Percentiles rank a stretch among this genome's conserved stretches.
These are phyloP conservation scores for Ceratocystis ficicola DNA, from an alignment of 2,329 filamentous ascomycete genomes.

Conservation along the genomic window DNA sequence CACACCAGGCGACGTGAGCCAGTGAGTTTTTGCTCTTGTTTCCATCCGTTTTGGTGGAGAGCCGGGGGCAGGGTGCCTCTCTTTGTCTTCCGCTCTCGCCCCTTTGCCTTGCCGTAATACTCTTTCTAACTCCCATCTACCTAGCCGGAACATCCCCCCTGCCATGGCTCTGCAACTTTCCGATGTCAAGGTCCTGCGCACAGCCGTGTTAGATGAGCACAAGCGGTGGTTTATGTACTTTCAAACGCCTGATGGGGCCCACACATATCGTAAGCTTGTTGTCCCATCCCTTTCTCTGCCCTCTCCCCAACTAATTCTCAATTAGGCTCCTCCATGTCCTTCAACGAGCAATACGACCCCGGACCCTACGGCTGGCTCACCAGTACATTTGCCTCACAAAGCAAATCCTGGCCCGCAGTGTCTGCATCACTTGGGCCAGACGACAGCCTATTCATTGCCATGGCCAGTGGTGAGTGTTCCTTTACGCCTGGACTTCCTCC, in stretches of 20 bases:
- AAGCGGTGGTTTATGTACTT: constrained; percentile 21
- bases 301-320: background rate
- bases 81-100: background rate
- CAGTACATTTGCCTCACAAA: constrained; percentile 7
- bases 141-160: constrained; percentile 14
- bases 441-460: constrained; percentile 6
- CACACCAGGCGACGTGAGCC: constrained; percentile 12
- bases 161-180: constrained; percentile 18
- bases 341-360: constrained; percentile 19
- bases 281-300: background rate
- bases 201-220: constrained; percentile 17
- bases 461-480: constrained; percentile 8
- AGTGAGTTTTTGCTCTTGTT: constrained; percentile 12
- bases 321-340: constrained; percentile 20
- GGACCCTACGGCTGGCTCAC: constrained; percentile 18
- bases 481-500: constrained; percentile 4
- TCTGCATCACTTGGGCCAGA: constrained; percentile 14
- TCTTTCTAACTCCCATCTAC: background rate
- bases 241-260: constrained; percentile 13
- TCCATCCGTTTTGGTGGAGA: background rate
- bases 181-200: constrained; percentile 13
- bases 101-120: background rate
- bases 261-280: constrained; percentile 17
- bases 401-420: constrained; percentile 12
- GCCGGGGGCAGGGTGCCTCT: background rate